Evolutionary conservation across 352 stramenopile species (phyloP).

Genomic region (Globisporangium acanthophoron): DNA sequence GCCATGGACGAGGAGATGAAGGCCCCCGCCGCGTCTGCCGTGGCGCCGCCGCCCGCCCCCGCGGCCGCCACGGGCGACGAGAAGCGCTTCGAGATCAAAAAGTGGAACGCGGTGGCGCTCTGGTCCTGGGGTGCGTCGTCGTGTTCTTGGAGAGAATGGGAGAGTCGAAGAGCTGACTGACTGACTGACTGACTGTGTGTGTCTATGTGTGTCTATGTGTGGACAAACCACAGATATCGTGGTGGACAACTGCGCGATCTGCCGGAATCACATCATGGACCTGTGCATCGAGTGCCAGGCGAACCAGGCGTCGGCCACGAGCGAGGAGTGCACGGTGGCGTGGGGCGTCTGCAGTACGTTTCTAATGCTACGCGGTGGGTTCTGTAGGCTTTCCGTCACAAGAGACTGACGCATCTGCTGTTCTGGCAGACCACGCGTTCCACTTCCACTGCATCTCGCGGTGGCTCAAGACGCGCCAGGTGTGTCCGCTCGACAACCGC

Average conservation of each 20-base stretch:
- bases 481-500: conserved; percentile 99
- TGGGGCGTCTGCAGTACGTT: conserved; percentile 85
- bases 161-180: not conserved
- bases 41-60: conserved; percentile 12
- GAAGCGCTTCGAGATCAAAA: conserved; percentile 99
- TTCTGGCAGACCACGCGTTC: conserved; percentile 95
- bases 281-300: conserved; percentile 99
- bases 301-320: conserved; percentile 85
- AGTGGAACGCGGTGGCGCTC: conserved; percentile 98
- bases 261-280: conserved; percentile 99
- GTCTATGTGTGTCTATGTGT: not conserved
- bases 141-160: not conserved
- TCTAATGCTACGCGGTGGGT: not conserved
- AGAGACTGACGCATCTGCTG: conserved; percentile 47
- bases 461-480: conserved; percentile 98
- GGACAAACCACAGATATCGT: conserved; percentile 53
- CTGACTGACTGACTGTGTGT: conserved; percentile 9
- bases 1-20: conserved; percentile 78
- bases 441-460: conserved; percentile 99
- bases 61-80: conserved; percentile 27
- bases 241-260: conserved; percentile 96
- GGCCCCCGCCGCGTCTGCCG: conserved; percentile 20
- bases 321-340: conserved; percentile 83
- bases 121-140: conserved; percentile 94
- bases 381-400: conserved; percentile 1